A percentile compares a stretch with the other conserved stretches of the same genome.
These are phyloP conservation scores for Acanthochlamys bracteata DNA, from an alignment of 106 monocot species.

Conservation along the genomic window DNA sequence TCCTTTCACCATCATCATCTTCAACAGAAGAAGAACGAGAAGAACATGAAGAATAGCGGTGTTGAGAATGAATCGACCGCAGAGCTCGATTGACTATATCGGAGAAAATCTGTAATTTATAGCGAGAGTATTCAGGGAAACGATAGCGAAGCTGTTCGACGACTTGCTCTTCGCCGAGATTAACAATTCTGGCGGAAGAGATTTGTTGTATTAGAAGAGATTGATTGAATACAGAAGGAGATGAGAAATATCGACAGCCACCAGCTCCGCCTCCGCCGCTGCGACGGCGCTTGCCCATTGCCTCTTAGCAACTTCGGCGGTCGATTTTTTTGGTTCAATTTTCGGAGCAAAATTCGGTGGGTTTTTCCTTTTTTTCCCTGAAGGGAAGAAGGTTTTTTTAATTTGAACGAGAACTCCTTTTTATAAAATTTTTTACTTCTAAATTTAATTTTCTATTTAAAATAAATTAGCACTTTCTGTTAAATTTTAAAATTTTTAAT, in stretches of 20 bases:
- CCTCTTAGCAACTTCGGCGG: no score
- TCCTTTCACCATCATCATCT: constrained; percentile 9
- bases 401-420: no score
- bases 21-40: neutral
- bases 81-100: constrained; percentile 22
- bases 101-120: constrained; percentile 38
- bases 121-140: constrained; percentile 41
- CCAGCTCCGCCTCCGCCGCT: constrained; percentile 16
- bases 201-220: constrained; percentile 27
- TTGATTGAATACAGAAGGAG: constrained; percentile 4
- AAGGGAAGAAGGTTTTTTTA: no score
- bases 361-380: no score
- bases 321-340: no score
- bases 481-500: no score
- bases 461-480: no score
- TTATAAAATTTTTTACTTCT: no score
- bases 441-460: no score
- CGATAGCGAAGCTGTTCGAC: constrained; percentile 31
- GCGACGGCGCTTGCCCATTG: no score
- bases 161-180: constrained; percentile 16
- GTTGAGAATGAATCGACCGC: constrained; percentile 6
- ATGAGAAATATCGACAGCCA: constrained; percentile 17
- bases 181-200: constrained; percentile 6
- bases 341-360: no score
- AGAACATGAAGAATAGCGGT: neutral